A percentile compares a stretch with the other conserved stretches of the same genome.
phyloP scores from a whole-genome alignment of 148 eudicot species.

The Amaranthus palmeri region DNA sequence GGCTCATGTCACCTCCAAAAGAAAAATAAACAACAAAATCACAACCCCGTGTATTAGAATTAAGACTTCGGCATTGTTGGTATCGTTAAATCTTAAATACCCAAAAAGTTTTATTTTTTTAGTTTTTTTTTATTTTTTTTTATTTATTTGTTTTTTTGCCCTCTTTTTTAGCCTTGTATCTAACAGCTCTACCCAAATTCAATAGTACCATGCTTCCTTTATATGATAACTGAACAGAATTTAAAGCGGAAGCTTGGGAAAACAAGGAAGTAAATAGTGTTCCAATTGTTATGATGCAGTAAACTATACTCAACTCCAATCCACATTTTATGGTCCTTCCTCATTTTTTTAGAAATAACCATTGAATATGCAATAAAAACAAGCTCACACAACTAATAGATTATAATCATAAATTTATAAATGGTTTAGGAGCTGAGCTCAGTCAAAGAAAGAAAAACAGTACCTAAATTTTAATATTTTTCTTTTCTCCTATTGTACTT shows the following conservation, averaged over 20 bases:
- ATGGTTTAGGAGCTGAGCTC: not conserved
- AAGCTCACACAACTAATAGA: slow-evolving; percentile 12
- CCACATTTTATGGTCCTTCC: slow-evolving; percentile 7
- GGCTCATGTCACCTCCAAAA: slow-evolving; percentile 20
- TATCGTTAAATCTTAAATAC: no score
- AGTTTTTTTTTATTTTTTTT: no score
- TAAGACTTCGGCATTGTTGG: no score
- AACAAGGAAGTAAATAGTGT: slow-evolving; percentile 1
- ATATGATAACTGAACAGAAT: slow-evolving; percentile 13
- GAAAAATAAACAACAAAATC: no score
- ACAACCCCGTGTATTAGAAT: no score
- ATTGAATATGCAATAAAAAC: slow-evolving; percentile 12
- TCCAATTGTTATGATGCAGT: no score
- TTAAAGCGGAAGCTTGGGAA: slow-evolving; percentile 14
- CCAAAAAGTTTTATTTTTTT: no score
- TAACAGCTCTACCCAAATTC: slow-evolving; percentile 18
- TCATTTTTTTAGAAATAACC: no score
- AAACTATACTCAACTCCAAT: no score
- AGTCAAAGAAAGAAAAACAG: slow-evolving; percentile 21
- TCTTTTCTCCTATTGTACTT: no score
- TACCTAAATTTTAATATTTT: slow-evolving; percentile 1
- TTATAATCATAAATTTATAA: no score
- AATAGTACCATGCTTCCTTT: slow-evolving; percentile 10
- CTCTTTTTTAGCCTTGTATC: not conserved
- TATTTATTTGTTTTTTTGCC: not conserved